Evolutionary conservation across 805 yeast species (phyloP), one percentile per base, ranked within the genome.

Genomic region (Kluyveromyces nonfermentans): DNA sequence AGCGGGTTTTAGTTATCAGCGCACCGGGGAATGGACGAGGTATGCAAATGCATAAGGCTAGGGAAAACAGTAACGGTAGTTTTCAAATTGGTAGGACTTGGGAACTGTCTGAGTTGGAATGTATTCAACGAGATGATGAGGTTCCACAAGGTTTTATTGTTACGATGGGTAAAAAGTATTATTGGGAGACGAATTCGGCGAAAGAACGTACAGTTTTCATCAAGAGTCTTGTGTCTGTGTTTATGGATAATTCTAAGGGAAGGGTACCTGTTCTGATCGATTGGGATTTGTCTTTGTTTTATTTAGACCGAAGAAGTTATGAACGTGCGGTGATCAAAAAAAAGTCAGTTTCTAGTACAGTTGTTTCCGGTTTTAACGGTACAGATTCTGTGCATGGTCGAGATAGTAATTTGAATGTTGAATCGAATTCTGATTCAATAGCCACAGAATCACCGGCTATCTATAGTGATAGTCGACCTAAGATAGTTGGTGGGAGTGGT

Each of bases 41-140:
- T 0, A 80, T 85, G 28, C 71, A 80, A 45, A 54, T 89, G 10
- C 96, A 88, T 59, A 89, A 90, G 63, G 96, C 94, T 2, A 80
- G 94, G 54, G 87, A 78, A 59, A 82, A 83, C 52, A 68, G 75
- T 8, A 84, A 85, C 52, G 81, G 84, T 1, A 62, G 80, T 1
- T 78, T 84, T 54, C 97, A 89, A 63, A 85, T 89, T 41, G 97
- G 97, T 28, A 75, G 96, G 55, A 83, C 95, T 2, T 89, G 97
- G 97, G 80, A 78, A 49, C 66, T 90, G 54, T 84, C 76, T 47
- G 94, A 85, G 52, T 67, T 90, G 50, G 60, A 70, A 3, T 61
- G 63, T 35, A 61, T 89, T 2, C 78, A 79, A 28, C 70, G 75
- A 44, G 85, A 80, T 47, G 43, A 48, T 28, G 72, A 65, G 21